Percentiles rank a stretch among this genome's conserved stretches.
phyloP scores from a whole-genome alignment of 257 asterid species.

The Solanum ossicruentum region DNA sequence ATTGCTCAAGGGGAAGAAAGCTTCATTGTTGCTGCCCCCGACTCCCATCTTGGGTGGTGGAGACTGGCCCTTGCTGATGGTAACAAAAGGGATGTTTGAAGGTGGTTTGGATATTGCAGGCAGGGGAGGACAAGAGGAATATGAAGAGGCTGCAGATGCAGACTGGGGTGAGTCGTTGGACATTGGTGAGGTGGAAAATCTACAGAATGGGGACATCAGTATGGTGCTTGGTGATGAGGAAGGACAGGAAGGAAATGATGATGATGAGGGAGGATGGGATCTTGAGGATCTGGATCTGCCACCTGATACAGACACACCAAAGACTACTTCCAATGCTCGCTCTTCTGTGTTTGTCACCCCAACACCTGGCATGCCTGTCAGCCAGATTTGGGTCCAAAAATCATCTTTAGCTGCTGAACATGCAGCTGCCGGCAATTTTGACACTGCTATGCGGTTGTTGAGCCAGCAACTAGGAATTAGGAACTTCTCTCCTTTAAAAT shows the following conservation, averaged over 20 bases:
- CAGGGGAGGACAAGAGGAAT: conserved; percentile 26
- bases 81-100: conserved; percentile 61
- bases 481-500: conserved; percentile 60
- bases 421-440: conserved; percentile 89
- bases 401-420: conserved; percentile 94
- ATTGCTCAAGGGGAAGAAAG: conserved; percentile 34
- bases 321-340: conserved; percentile 32
- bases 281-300: conserved; percentile 92
- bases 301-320: conserved; percentile 69
- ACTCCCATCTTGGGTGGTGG: conserved; percentile 57
- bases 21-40: conserved; percentile 68
- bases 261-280: conserved; percentile 73
- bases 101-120: conserved; percentile 49
- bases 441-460: conserved; percentile 83
- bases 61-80: conserved; percentile 85
- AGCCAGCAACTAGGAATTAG: conserved; percentile 68
- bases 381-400: conserved; percentile 89
- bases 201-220: conserved; percentile 37
- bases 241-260: conserved; percentile 36
- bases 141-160: conserved; percentile 45
- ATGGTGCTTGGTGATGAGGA: conserved; percentile 35
- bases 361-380: conserved; percentile 82
- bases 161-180: conserved; percentile 50
- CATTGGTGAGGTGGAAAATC: conserved; percentile 47
- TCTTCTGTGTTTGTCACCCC: conserved; percentile 62